These are phyloP conservation scores for Spathaspora hagerdaliae DNA, from an alignment of 805 yeast genomes.

Conservation along the genomic window DNA sequence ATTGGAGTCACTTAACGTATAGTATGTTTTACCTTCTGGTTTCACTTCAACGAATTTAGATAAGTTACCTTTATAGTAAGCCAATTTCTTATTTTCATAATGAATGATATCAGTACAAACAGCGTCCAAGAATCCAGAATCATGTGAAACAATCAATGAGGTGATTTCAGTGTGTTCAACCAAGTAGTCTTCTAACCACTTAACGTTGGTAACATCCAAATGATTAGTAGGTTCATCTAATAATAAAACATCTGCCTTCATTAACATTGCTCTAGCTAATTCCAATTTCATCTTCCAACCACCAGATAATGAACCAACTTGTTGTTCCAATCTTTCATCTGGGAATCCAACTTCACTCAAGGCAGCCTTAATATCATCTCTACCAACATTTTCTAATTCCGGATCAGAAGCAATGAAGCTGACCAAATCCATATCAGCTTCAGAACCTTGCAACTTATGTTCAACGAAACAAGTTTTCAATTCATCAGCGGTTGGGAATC, in stretches of 20 bases:
- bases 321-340: constrained; percentile 82
- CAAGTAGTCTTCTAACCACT: constrained; percentile 90
- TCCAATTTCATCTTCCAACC: constrained; percentile 99
- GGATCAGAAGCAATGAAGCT: constrained; percentile 87
- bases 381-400: constrained; percentile 61
- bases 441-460: constrained; percentile 93
- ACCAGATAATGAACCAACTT: constrained; percentile 93
- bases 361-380: constrained; percentile 70
- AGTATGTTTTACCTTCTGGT: constrained; percentile 96
- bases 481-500: constrained; percentile 87
- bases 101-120: constrained; percentile 97
- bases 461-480: constrained; percentile 94
- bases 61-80: constrained; percentile 92
- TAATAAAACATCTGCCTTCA: constrained; percentile 92
- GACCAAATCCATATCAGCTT: constrained; percentile 85
- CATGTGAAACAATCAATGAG: constrained; percentile 94
- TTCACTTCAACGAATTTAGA: constrained; percentile 86
- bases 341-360: constrained; percentile 86
- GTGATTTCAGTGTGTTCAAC: constrained; percentile 82
- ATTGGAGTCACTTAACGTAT: constrained; percentile 86
- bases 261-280: constrained; percentile 97
- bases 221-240: constrained; percentile 99
- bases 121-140: constrained; percentile 90
- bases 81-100: constrained; percentile 91
- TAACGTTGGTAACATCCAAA: constrained; percentile 89